These are phyloP conservation scores for Kingdonia uniflora DNA, from an alignment of 164 flowering plant genomes.

Conservation along the genomic window DNA sequence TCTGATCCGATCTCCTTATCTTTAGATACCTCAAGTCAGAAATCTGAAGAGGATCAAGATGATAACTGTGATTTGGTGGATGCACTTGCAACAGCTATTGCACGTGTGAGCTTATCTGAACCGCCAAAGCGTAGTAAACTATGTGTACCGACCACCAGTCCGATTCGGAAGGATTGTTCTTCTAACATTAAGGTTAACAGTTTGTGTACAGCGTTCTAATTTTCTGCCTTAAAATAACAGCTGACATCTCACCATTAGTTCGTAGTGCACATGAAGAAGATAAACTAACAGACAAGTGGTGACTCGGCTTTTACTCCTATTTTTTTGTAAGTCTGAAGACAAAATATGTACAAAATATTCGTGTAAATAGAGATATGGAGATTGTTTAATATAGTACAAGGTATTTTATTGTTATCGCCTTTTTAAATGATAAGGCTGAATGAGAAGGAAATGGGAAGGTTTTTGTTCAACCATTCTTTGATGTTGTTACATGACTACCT, in stretches of 20 bases:
- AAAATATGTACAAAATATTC: no score
- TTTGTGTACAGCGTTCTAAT: conserved; percentile 91
- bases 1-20: conserved; percentile 9
- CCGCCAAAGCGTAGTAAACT: conserved; percentile 71
- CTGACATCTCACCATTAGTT: conserved; percentile 10
- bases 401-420: no score
- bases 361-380: no score
- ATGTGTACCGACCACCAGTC: conserved; percentile 43
- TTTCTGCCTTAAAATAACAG: conserved; percentile 5
- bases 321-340: not conserved
- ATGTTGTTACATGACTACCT: no score
- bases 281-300: not conserved
- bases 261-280: not conserved
- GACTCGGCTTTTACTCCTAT: not conserved
- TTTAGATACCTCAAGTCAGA: conserved; percentile 15
- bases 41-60: conserved; percentile 46
- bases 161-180: conserved; percentile 63
- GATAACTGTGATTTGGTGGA: conserved; percentile 53
- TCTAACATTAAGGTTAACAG: conserved; percentile 69
- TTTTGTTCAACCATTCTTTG: no score
- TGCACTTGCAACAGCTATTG: conserved; percentile 74
- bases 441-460: no score
- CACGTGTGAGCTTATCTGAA: conserved; percentile 72
- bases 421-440: no score
- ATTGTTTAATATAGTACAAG: no score